A percentile compares a stretch with the other conserved stretches of the same genome.
Conservation (phyloP, 2,329 filamentous ascomycete species). For the Ceratocystiopsis sp. region DNA sequence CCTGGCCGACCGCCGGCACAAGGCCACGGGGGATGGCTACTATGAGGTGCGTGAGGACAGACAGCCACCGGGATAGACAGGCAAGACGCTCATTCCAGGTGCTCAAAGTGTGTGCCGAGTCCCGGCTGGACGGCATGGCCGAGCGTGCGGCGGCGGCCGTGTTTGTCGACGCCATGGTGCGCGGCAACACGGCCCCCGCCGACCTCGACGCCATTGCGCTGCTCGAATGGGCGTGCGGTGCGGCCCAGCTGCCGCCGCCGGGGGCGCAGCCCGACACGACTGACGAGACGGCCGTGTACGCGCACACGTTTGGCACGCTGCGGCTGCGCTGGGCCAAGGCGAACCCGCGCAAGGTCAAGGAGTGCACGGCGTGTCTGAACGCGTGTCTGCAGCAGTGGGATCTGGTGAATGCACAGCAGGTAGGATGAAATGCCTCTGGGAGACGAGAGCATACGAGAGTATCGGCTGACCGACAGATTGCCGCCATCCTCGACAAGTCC, state of each 20-base stretch:
- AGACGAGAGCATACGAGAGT: no score
- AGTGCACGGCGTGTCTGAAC: conserved; percentile 28
- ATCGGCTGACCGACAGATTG: no score
- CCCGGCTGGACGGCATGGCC: conserved; percentile 30
- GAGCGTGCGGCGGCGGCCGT: conserved; percentile 28
- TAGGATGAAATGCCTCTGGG: no score
- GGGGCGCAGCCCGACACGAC: no score
- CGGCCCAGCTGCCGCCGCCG: conserved; percentile 8
- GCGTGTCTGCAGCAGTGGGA: conserved; percentile 38
- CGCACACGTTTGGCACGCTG: conserved; percentile 31
- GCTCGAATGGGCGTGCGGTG: conserved; percentile 34
- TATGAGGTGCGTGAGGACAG: conserved; percentile 27
- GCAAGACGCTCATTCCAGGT: conserved; percentile 17
- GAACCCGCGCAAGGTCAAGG: conserved; percentile 23
- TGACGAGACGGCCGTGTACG: no score
- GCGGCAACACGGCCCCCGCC: conserved; percentile 26
- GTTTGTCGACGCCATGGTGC: conserved; percentile 27
- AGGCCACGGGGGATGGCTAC: conserved; percentile 34
- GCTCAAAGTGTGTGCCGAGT: conserved; percentile 32
- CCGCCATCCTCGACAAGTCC: conserved; percentile 33
- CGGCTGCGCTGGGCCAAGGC: conserved; percentile 34
- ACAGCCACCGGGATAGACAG: not conserved
- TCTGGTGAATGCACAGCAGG: conserved; percentile 38
- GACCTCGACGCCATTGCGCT: conserved; percentile 36
- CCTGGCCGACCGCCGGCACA: conserved; percentile 33